Evolutionary conservation across 2,329 filamentous ascomycete genomes (phyloP), one percentile per base, ranked within the genome.

Genomic region (Neonectria hederae): DNA sequence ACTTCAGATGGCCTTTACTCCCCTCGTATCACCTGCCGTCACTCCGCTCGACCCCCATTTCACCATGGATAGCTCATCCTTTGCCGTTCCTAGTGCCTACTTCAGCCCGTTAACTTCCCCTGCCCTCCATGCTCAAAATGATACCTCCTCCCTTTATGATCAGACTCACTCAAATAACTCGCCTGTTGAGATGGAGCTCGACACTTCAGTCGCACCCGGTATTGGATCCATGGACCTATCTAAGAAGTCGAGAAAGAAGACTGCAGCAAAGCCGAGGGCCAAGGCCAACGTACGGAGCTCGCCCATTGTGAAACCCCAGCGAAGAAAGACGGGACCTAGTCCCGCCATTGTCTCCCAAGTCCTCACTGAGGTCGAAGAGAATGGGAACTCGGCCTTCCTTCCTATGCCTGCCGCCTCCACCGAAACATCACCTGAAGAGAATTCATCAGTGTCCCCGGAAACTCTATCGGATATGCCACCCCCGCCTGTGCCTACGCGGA

Each of bases 71-170:
- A 79, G 79, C 32, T 81, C 61, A 17, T 54, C 82, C 52, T 92
- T 88, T 71, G 85, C 86, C 6, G 84, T 92, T 4, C 89, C 90
- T 0, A 87, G 87, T 38, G 87, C 91, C 35, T 95, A 94, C 79
- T 94, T 96, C 76, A 96, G 92, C 74, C 92, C 92, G 10, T 83
- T 96, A 53, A 94, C 91, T 5, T 96, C 92, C 17, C 92, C 92
- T 1, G 92, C 92, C 4, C 82, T 96, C 19, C 90, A 92, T 76
- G 91, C 92, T 8, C 72, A 74, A 38, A 74, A 72, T 38, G 72
- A 74, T 26, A 17, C 52, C 43, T 62, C 65, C 32, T 57, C 54
- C 14, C 28, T 72, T 19, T 74, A 74, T 53, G 72, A 72, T 14
- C 69, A 68, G 8, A 59, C 54, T 10, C 78, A 78, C 40, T 78